Percentiles rank a stretch among this genome's conserved stretches.
Conservation (phyloP, 345 rosid genomes). For the Camelina hispida region DNA sequence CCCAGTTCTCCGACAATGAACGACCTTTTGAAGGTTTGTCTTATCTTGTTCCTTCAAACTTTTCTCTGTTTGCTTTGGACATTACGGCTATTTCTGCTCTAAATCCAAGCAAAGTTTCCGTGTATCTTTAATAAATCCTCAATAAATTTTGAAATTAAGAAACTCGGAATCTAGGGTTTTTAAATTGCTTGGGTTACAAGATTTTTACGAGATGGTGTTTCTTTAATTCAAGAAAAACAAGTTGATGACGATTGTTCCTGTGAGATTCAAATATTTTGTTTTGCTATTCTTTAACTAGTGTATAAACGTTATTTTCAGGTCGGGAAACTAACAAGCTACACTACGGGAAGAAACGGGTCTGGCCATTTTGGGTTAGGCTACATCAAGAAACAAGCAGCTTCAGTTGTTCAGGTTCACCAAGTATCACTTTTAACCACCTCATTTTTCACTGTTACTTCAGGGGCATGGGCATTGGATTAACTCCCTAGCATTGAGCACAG, state of each 20-base stretch:
- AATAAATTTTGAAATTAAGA: conserved; percentile 3
- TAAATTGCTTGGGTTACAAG: conserved; percentile 32
- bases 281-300: conserved; percentile 8
- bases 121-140: neutral
- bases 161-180: conserved; percentile 12
- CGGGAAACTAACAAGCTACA: conserved; percentile 82
- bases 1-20: conserved; percentile 60
- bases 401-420: conserved; percentile 41
- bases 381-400: conserved; percentile 63
- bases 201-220: neutral
- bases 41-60: conserved; percentile 2
- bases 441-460: conserved; percentile 40
- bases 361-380: conserved; percentile 77
- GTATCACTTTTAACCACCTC: conserved; percentile 9
- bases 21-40: conserved; percentile 74
- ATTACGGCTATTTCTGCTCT: neutral
- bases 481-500: conserved; percentile 95
- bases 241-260: neutral
- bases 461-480: conserved; percentile 99
- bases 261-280: neutral
- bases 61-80: conserved; percentile 11
- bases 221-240: neutral
- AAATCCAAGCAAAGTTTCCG: neutral
- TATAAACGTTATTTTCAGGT: conserved; percentile 48
- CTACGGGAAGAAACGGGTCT: conserved; percentile 51